Conservation (phyloP, 345 rosid genomes). For the Capsella bursapastoris region DNA sequence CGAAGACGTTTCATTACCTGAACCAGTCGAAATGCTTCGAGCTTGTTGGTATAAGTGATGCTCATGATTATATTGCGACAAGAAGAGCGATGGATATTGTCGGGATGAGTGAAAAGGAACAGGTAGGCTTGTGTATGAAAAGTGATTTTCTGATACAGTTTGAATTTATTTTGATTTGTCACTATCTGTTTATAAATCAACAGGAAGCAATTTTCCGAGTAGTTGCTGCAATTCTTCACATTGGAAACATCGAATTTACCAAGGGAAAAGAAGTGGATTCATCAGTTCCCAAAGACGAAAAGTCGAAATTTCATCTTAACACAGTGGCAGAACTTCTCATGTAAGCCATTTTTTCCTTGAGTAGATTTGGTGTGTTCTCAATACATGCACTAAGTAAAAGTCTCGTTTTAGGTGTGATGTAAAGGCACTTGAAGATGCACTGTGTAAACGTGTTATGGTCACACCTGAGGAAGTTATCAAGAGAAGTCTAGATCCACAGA, state of each 20-base stretch:
- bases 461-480: slow-evolving; percentile 98
- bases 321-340: slow-evolving; percentile 85
- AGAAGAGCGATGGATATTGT: slow-evolving; percentile 94
- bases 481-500: slow-evolving; percentile 86
- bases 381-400: slow-evolving; percentile 7
- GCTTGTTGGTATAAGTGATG: slow-evolving; percentile 84
- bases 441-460: slow-evolving; percentile 94
- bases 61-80: slow-evolving; percentile 90
- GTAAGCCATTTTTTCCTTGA: slow-evolving; percentile 42
- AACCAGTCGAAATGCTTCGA: slow-evolving; percentile 88
- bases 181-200: slow-evolving; percentile 3
- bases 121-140: slow-evolving; percentile 51
- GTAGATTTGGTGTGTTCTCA: neutral
- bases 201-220: slow-evolving; percentile 97
- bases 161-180: neutral
- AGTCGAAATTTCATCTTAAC: slow-evolving; percentile 74
- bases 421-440: slow-evolving; percentile 80
- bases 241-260: slow-evolving; percentile 75
- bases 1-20: slow-evolving; percentile 80
- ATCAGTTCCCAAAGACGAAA: slow-evolving; percentile 79
- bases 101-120: slow-evolving; percentile 84
- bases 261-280: slow-evolving; percentile 90
- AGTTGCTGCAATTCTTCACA: slow-evolving; percentile 85
- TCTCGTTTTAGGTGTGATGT: slow-evolving; percentile 69
- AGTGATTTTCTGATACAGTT: neutral